Base-by-base conservation (phyloP, 2,329 filamentous ascomycete species). In the Leptographium galeiforme region DNA sequence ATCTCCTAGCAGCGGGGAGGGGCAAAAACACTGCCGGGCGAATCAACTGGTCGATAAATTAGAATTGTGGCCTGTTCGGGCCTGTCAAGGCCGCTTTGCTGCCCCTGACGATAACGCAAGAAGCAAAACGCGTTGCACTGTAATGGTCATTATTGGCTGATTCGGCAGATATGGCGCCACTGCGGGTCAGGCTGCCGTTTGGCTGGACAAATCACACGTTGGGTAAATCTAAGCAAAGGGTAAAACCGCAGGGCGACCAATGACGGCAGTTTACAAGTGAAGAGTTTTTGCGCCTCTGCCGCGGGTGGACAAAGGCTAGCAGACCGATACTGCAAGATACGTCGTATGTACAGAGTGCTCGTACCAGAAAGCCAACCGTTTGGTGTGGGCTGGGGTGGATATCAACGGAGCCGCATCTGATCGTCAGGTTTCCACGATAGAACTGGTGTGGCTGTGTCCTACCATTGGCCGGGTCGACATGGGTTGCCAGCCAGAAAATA, bases 51-150 rank as follows among this genome's bases (percentile, higher is more conserved):
- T 33, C 36, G 39, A n/a, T 30, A 39, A 30, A 25, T 25, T 7
- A 12, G 14, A 38, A 49, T 49, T 40, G 36, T 49, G 47, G 47
- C 47, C 47, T 49, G 47, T 49, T 49, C 36, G n/a, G 47, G 47
- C 47, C 30, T 14, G 43, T 45, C 25, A 25, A 13, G 34, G 12
- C 34, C 12, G 34, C 34, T 36, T 45, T 7, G 19, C 43, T 45
- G 43, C n/a, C 18, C 19, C 18, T 49, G 34, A 34, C 47, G 47
- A 49, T 49, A 49, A 32, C 34, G 5, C 8, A 32, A 32, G 45
- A 18, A 47, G 32, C 45, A 30, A 47, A 47, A 8, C 30, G 44
- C 12, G 44, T 33, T 18, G 30, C 30, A n/a, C 44, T 34, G 18
- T 40, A 34, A 16, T 38, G n/a, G 19, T 18, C 32, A n/a, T 18